Conservation (phyloP, 1,139 yeast species). For the Taphrina wiesneri region DNA sequence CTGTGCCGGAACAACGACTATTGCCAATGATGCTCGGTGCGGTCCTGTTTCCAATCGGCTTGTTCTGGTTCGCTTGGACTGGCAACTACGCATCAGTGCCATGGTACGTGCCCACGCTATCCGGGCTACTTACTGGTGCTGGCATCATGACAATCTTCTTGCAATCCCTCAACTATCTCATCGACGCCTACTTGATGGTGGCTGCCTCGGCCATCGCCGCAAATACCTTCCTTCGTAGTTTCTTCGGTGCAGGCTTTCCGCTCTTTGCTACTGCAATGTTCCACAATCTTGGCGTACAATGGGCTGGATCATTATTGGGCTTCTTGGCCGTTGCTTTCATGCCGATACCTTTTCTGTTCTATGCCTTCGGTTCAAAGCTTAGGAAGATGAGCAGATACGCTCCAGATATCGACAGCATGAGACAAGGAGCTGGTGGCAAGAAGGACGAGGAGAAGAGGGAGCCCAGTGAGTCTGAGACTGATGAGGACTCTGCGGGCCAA, state of each 20-base stretch:
- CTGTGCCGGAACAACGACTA: slow-evolving; percentile 23
- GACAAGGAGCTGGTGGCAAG: neutral
- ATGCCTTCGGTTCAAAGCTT: slow-evolving; percentile 34
- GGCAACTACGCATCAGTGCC: slow-evolving; percentile 32
- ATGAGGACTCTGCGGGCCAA: neutral
- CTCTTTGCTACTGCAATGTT: slow-evolving; percentile 47
- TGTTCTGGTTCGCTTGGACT: slow-evolving; percentile 40
- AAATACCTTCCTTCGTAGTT: slow-evolving; percentile 58
- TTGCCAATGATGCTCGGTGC: slow-evolving; percentile 18
- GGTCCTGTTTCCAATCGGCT: slow-evolving; percentile 34
- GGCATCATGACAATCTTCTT: slow-evolving; percentile 43
- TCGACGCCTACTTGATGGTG: slow-evolving; percentile 55
- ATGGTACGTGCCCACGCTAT: slow-evolving; percentile 38
- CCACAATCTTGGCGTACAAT: slow-evolving; percentile 54
- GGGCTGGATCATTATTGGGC: slow-evolving; percentile 61
- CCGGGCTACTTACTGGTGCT: slow-evolving; percentile 38
- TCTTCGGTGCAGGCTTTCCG: slow-evolving; percentile 48
- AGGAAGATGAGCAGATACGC: slow-evolving; percentile 10
- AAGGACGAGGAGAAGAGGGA: neutral
- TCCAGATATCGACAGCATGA: slow-evolving; percentile 2
- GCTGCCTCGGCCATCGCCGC: slow-evolving; percentile 76
- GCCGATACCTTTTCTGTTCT: slow-evolving; percentile 58
- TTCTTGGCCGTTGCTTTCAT: slow-evolving; percentile 53
- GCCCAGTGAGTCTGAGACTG: neutral
- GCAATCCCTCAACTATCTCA: slow-evolving; percentile 54